These are phyloP conservation scores for Solioccasus polychromus DNA, from an alignment of 768 basidiomycete species.

Conservation along the genomic window DNA sequence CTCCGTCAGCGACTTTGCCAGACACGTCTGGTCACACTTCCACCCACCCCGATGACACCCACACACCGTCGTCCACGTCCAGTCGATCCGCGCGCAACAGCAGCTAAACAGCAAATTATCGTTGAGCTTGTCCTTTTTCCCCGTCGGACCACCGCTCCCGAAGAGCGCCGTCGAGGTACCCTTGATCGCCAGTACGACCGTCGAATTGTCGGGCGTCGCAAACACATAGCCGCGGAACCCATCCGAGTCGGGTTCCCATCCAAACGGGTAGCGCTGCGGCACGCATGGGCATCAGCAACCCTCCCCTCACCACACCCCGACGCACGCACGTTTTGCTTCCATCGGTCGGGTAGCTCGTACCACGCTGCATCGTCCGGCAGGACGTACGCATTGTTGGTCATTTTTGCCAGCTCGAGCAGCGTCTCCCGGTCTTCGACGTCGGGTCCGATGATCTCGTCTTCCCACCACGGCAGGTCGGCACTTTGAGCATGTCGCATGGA, in stretches of 20 bases:
- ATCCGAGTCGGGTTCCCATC: constrained; percentile 87
- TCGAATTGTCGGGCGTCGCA: constrained; percentile 76
- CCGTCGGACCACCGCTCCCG: constrained; percentile 78
- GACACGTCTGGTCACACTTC: constrained; percentile 78
- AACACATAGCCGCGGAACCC: constrained; percentile 93
- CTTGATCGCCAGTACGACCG: constrained; percentile 87
- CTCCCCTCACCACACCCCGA: background rate
- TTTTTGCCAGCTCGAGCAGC: constrained; percentile 83
- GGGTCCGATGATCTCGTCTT: constrained; percentile 69
- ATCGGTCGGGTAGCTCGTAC: constrained; percentile 71
- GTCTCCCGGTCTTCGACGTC: constrained; percentile 76
- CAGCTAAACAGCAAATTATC: constrained; percentile 93
- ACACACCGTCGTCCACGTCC: constrained; percentile 93
- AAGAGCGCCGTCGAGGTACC: constrained; percentile 82
- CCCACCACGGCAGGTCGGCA: constrained; percentile 61
- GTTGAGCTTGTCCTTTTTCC: constrained; percentile 88
- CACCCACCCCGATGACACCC: constrained; percentile 78
- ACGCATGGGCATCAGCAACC: background rate
- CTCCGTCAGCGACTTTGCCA: constrained; percentile 70
- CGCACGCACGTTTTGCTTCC: constrained; percentile 46
- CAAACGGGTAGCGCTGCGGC: constrained; percentile 59
- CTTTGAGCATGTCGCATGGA: constrained; percentile 48
- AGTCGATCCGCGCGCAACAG: constrained; percentile 90
- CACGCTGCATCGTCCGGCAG: constrained; percentile 59
- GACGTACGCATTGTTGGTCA: constrained; percentile 91